Percentiles rank a stretch among this genome's conserved stretches.
phyloP scores from a whole-genome alignment of 768 basidiomycete genomes.

The Tubosaeta brunneosetosa region DNA sequence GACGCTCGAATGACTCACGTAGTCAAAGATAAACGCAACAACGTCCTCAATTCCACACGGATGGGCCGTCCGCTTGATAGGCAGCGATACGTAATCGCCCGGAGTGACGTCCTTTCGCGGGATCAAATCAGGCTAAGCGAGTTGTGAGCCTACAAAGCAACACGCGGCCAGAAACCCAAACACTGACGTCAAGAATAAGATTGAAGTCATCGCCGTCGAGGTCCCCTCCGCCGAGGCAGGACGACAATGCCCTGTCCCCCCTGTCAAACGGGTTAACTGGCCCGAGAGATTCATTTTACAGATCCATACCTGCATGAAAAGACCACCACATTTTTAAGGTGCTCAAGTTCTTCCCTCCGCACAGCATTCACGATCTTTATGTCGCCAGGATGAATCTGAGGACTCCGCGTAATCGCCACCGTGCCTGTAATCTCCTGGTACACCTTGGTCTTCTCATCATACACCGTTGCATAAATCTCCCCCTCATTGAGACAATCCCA shows the following conservation, averaged over 20 bases:
- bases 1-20: slow-evolving; percentile 27
- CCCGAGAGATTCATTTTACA: neutral
- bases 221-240: slow-evolving; percentile 50
- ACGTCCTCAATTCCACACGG: slow-evolving; percentile 41
- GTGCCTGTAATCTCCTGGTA: slow-evolving; percentile 32
- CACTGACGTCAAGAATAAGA: slow-evolving; percentile 39
- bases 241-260: slow-evolving; percentile 42
- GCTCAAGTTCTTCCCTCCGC: slow-evolving; percentile 33
- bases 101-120: slow-evolving; percentile 24
- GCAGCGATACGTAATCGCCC: slow-evolving; percentile 38
- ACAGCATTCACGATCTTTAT: slow-evolving; percentile 41
- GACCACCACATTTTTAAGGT: slow-evolving; percentile 45
- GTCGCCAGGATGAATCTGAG: slow-evolving; percentile 51
- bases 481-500: slow-evolving; percentile 42
- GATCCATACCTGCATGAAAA: slow-evolving; percentile 43
- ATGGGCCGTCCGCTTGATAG: slow-evolving; percentile 28
- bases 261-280: slow-evolving; percentile 18
- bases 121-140: slow-evolving; percentile 28
- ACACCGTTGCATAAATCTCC: slow-evolving; percentile 43
- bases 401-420: slow-evolving; percentile 47
- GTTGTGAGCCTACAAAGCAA: slow-evolving; percentile 6
- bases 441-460: slow-evolving; percentile 28
- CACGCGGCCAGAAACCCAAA: neutral
- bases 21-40: slow-evolving; percentile 46
- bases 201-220: slow-evolving; percentile 52